Conservation (phyloP, 2,329 filamentous ascomycete species). For the Stachybotrys elegans region DNA sequence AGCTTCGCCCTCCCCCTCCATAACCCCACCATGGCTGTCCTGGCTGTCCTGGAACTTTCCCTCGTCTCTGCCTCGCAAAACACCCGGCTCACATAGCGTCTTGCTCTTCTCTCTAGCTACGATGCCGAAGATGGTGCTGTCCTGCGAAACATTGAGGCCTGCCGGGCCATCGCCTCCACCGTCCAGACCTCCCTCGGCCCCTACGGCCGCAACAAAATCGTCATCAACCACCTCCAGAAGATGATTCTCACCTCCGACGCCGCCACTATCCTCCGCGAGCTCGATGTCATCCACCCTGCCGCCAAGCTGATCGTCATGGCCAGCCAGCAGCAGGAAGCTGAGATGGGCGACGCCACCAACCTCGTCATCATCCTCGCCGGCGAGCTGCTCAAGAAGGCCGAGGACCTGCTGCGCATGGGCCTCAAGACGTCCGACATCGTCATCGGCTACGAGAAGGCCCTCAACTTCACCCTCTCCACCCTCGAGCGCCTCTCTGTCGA, state of each 20-base stretch:
- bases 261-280: constrained; percentile 92
- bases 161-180: constrained; percentile 89
- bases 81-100: neutral
- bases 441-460: constrained; percentile 90
- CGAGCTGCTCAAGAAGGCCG: constrained; percentile 93
- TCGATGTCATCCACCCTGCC: constrained; percentile 96
- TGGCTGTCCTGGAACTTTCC: constrained; percentile 3
- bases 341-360: constrained; percentile 99
- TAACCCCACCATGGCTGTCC: neutral
- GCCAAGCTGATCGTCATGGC: constrained; percentile 98
- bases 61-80: constrained; percentile 4
- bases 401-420: constrained; percentile 93
- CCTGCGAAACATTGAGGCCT: constrained; percentile 97
- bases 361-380: constrained; percentile 93
- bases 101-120: constrained; percentile 57
- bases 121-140: constrained; percentile 98
- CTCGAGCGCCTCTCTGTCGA: constrained; percentile 89
- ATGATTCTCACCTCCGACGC: constrained; percentile 99
- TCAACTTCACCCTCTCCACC: constrained; percentile 77
- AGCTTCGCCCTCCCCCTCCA: constrained; percentile 14
- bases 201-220: constrained; percentile 98
- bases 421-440: constrained; percentile 98
- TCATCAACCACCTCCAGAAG: constrained; percentile 99
- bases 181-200: constrained; percentile 96
- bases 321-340: constrained; percentile 95